These are phyloP conservation scores for Gleditsia sinensis DNA, from an alignment of 306 rosid species.

Conservation along the genomic window DNA sequence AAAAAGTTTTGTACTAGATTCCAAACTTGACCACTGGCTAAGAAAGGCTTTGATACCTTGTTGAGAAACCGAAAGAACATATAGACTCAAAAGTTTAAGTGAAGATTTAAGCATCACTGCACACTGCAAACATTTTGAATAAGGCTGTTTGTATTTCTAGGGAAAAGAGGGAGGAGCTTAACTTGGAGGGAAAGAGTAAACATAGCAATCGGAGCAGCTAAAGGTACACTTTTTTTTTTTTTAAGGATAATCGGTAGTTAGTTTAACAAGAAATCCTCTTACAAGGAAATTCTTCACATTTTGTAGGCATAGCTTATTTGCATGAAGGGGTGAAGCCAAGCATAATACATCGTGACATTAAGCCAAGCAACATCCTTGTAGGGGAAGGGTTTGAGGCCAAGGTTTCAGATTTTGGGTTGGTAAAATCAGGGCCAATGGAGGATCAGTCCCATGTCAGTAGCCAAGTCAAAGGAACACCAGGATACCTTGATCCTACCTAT, in stretches of 20 bases:
- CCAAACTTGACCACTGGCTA: background rate
- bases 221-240: conserved; percentile 46
- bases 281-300: conserved; percentile 8
- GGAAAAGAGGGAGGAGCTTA: conserved; percentile 58
- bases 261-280: background rate
- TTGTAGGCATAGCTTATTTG: conserved; percentile 71
- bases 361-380: conserved; percentile 81
- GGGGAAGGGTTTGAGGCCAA: conserved; percentile 80
- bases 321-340: conserved; percentile 71
- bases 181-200: conserved; percentile 80
- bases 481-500: conserved; percentile 83
- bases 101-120: background rate
- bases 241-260: background rate
- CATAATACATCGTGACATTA: conserved; percentile 79
- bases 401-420: conserved; percentile 87
- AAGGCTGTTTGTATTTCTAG: conserved; percentile 31
- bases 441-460: conserved; percentile 89
- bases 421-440: conserved; percentile 66
- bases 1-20: too few species aligned
- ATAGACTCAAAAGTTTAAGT: background rate
- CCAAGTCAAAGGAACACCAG: conserved; percentile 92
- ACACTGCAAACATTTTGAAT: background rate
- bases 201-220: conserved; percentile 85
- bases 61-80: background rate
- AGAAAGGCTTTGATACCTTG: background rate